Base-by-base conservation (phyloP, 2,329 filamentous ascomycete species). In the Sporothrix variecibatus region DNA sequence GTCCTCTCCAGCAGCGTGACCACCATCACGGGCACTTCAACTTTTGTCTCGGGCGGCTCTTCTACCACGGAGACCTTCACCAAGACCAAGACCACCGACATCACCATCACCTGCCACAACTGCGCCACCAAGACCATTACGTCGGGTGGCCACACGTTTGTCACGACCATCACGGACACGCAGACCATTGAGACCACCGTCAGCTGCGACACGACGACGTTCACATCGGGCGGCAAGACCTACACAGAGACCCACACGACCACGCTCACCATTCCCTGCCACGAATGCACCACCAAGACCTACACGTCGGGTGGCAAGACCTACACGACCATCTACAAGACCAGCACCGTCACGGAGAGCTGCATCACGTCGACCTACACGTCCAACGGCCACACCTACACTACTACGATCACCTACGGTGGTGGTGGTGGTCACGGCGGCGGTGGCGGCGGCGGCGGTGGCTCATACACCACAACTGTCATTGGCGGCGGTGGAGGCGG, bases 341-440 rank as follows among this genome's bases (percentile, higher is more conserved):
- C 67, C 17, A 23, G 20, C 46, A 68, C 62, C 4, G 53, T 38
- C 38, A 72, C 70, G 3, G 69, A 67, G 40, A 67, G 28, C 67
- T 68, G 56, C 46, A 43, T 40, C 40, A 74, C 74, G 1, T 58
- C 65, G 46, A 71, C 72, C 12, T 56, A 60, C n/a, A 56, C 53
- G 8, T 73, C 72, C 4, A 46, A 20, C 28, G 74, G 75, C 51
- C 51, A 67, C 60, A 76, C 74, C 20, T 75, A 70, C 65, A 69
- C 51, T 31, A 72, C 73, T 26, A 74, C 73, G 17, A 72, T 72
- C 17, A 67, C 56, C 40, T 60, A 38, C 15, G 31, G 46, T 43
- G 60, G 58, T 31, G 43, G 43, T 26, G 46, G 71, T 12, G 56
- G 60, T 43, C 34, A 34, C 4, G 60, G 60, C n/a, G n/a, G 38